Conservation (phyloP, 2,329 filamentous ascomycete genomes). For the Malbranchea zuffiana region DNA sequence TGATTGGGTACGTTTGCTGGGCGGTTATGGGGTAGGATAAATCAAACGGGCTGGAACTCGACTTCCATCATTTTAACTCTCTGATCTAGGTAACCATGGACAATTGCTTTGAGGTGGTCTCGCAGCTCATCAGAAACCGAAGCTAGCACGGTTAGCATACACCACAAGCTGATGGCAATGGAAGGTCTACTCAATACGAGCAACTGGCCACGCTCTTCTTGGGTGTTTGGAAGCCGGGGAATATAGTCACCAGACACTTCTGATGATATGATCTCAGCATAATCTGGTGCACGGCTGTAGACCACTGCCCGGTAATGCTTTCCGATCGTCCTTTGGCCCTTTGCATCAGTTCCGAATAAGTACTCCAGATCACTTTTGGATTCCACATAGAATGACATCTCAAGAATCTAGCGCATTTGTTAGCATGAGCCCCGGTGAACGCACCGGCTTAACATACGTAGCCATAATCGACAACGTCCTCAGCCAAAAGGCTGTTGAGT, state of each 20-base stretch:
- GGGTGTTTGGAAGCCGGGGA: constrained; percentile 16
- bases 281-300: constrained; percentile 18
- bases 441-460: constrained; percentile 1
- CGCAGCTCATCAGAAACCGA: constrained; percentile 5
- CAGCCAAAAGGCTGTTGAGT: constrained; percentile 19
- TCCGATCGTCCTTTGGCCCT: constrained; percentile 15
- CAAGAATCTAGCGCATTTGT: constrained; percentile 17
- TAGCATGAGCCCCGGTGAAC: constrained; percentile 9
- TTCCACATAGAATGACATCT: constrained; percentile 20
- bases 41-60: constrained; percentile 8
- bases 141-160: constrained; percentile 4
- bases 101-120: constrained; percentile 2
- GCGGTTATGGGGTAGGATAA: constrained; percentile 10
- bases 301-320: constrained; percentile 17
- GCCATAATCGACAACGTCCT: constrained; percentile 19
- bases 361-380: too few species aligned
- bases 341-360: constrained; percentile 13
- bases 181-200: constrained; percentile 18
- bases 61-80: constrained; percentile 3
- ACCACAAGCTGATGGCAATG: background rate
- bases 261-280: constrained; percentile 16
- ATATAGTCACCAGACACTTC: constrained; percentile 19
- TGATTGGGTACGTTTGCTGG: constrained; percentile 16
- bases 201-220: constrained; percentile 16
- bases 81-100: constrained; percentile 4